These are phyloP conservation scores for Ophiostoma sp. DNA, from an alignment of 2,329 filamentous ascomycete species.

Conservation along the genomic window DNA sequence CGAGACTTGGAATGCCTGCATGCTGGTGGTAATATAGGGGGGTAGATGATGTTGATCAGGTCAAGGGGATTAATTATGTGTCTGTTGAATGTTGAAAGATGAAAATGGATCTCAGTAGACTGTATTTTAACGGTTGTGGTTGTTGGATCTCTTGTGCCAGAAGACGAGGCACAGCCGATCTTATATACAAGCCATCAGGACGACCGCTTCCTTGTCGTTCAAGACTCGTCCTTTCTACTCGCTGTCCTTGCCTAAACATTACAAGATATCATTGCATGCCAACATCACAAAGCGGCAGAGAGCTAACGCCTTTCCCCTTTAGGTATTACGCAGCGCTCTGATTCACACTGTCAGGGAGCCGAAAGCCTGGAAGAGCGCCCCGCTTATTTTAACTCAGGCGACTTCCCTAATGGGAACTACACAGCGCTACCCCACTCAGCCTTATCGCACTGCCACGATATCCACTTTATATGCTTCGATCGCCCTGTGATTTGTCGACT, in stretches of 20 bases:
- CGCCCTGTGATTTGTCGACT: neutral
- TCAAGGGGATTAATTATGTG: neutral
- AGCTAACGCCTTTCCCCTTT: neutral
- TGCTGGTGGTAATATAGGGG: neutral
- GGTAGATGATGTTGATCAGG: neutral
- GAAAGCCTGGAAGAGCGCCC: neutral
- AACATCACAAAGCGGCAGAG: neutral
- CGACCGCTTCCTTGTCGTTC: neutral
- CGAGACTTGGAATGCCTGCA: neutral
- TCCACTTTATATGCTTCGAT: neutral
- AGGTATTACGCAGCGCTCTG: slow-evolving; percentile 11
- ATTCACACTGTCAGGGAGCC: neutral
- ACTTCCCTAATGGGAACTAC: slow-evolving; percentile 6
- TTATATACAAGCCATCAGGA: neutral
- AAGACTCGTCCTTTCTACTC: neutral
- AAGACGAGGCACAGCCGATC: neutral
- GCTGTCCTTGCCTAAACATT: neutral
- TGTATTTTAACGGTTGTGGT: neutral
- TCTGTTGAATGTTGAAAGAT: neutral
- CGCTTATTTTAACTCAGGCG: slow-evolving; percentile 3
- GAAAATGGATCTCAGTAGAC: neutral
- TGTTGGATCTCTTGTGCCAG: neutral
- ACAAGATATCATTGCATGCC: neutral
- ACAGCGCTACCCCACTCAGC: slow-evolving; percentile 13
- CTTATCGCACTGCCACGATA: neutral